Evolutionary conservation across 2,329 filamentous ascomycete genomes (phyloP).

Genomic region (Ophiostoma novo-ulmi): DNA sequence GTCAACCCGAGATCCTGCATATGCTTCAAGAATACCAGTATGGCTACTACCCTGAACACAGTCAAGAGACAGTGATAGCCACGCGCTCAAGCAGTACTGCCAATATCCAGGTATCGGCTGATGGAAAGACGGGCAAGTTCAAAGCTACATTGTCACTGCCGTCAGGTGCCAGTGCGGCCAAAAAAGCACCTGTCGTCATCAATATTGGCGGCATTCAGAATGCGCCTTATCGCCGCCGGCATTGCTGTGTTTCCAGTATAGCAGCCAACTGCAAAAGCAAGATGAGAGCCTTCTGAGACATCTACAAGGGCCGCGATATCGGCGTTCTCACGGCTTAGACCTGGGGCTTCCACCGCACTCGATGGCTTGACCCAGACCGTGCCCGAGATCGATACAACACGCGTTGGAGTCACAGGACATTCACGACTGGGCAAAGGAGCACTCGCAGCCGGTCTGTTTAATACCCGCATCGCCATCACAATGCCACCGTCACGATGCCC

Average conservation of each 20-base stretch:
- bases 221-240: neutral
- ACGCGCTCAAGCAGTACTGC: neutral
- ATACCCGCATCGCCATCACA: constrained; percentile 49
- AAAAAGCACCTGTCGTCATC: neutral
- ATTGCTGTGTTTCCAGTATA: neutral
- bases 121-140: neutral
- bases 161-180: neutral
- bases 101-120: neutral
- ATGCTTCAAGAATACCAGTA: neutral
- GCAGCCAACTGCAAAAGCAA: neutral
- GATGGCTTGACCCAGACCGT: neutral
- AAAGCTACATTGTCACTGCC: neutral
- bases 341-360: neutral
- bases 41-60: neutral
- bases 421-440: neutral
- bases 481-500: constrained; percentile 52
- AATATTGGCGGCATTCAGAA: constrained; percentile 5
- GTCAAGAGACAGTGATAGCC: neutral
- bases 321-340: neutral
- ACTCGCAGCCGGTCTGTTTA: constrained; percentile 27
- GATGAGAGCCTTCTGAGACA: neutral
- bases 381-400: neutral
- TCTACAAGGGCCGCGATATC: neutral
- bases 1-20: neutral
- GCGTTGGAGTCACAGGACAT: neutral